Evolutionary conservation across 192 early-diverging fungal genomes (phyloP), one percentile per base, ranked within the genome.

Genomic region (Rhizophagus prolifer): DNA sequence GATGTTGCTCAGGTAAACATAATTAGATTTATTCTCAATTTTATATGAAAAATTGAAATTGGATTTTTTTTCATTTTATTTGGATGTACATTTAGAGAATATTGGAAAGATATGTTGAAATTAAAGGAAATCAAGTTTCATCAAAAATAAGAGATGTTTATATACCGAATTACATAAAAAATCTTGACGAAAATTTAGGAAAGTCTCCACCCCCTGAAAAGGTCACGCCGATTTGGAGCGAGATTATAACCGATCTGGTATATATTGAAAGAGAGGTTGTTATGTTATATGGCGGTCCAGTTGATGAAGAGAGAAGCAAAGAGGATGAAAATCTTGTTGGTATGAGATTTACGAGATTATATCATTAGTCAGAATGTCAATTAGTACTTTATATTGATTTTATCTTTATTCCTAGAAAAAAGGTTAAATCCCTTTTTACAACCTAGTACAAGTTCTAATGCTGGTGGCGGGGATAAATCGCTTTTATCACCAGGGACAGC

Each of bases 261-360:
- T 78, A 74, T 9, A 80, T 83, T 67, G 84, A 87, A 26, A 80
- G 59, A 12, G 77, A 80, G 7, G 80, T 87, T 14, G 78, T 82
- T 26, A 44, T 72, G 23, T 69, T 84, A 0, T 84, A 79, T 79
- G 82, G 79, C 12, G 79, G 81, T 14, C 74, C 81, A 28, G 76
- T 67, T 2, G 78, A 80, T 16, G 65, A 61, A 50, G 58, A 62
- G 41, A 71, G 75, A 59, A 79, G 73, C 31, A 74, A 76, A 21
- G 79, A 80, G 31, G 59, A 75, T 4, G 76, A 69, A 67, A 36
- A 67, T 67, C 8, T 36, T 21, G 28, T n/a, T 30, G 36, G 65
- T 36, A 67, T 21, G 19, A 34, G 4, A 67, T 30, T 1, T 36
- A 67, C 36, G 19, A 34, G 4, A 67, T 30, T 1, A 38, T 30